Base-by-base conservation (phyloP, 2,329 filamentous ascomycete genomes). In the Ophiostoma populinum region DNA sequence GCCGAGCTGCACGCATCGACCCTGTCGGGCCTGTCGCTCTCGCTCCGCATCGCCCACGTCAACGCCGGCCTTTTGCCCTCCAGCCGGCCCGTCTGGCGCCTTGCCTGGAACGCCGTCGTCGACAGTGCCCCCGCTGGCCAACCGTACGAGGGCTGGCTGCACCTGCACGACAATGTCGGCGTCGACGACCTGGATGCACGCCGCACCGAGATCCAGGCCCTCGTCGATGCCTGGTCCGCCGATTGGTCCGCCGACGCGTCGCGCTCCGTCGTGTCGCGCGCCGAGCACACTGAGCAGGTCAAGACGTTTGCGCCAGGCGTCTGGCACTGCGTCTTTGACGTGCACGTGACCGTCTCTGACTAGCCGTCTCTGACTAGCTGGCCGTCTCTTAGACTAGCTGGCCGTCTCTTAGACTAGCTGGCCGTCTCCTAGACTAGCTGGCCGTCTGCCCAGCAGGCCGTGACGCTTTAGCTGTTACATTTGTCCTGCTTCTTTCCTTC, bases 231-330 rank as follows among this genome's bases (percentile, higher is more conserved):
- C n/a, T 62, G 59, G 55, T 36, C 26, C 6, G 25, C 5, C 2
- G 27, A 21, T 7, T 26, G 7, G 10, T 5, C 9, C 8, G 24
- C 13, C 1, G 2, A 13, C 18, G 21, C 8, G 1, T 12, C 8
- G 8, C 30, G 7, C 17, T 20, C 5, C 2, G 22, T 24, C 12
- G 18, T 6, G 5, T 37, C 42, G 4, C 51, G 45, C 17, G 60
- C 67, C 24, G 63, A 66, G 42, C 67, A 75, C 52, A 63, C 73
- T 25, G 71, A 78, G 54, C 55, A 62, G 44, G 74, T 79, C 49
- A 79, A 80, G 59, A 77, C 72, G 34, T 78, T 70, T 59, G 74
- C 73, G 44, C 75, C 74, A 19, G 70, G 63, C 0, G 70, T 79
- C 7, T 75, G 71, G 71, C 74, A 80, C 54, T 74, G 70, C 44